Percentiles rank a stretch among this genome's conserved stretches.
phyloP scores from a whole-genome alignment of 441 rosid genomes.

The Arabidopsis hybrid region DNA sequence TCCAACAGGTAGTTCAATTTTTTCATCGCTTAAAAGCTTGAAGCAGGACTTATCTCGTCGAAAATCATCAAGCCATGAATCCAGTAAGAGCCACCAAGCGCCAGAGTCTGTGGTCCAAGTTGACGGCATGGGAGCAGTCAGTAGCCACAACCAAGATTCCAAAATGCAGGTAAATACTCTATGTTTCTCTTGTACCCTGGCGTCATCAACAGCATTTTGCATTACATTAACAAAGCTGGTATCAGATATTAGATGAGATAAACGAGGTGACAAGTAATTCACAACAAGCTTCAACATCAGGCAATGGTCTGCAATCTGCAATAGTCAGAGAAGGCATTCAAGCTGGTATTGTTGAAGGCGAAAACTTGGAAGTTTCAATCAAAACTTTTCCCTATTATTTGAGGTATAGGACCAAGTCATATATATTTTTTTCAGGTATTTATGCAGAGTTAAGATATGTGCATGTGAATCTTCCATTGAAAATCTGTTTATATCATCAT shows the following conservation, averaged over 20 bases:
- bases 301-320: slow-evolving; percentile 60
- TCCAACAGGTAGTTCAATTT: slow-evolving; percentile 32
- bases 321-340: slow-evolving; percentile 69
- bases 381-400: slow-evolving; percentile 72
- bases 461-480: slow-evolving; percentile 11
- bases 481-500: slow-evolving; percentile 14
- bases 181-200: slow-evolving; percentile 54
- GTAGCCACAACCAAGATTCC: slow-evolving; percentile 65
- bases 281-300: slow-evolving; percentile 66
- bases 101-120: slow-evolving; percentile 52
- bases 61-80: not conserved
- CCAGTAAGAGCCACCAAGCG: not conserved
- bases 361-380: slow-evolving; percentile 72
- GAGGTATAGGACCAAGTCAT: slow-evolving; percentile 38
- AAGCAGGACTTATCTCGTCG: not conserved
- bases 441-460: slow-evolving; percentile 14
- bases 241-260: slow-evolving; percentile 56
- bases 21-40: slow-evolving; percentile 65
- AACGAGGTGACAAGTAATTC: slow-evolving; percentile 68
- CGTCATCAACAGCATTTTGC: slow-evolving; percentile 54
- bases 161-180: slow-evolving; percentile 63
- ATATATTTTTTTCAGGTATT: not conserved
- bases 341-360: slow-evolving; percentile 68
- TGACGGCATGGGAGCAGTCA: slow-evolving; percentile 50
- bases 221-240: slow-evolving; percentile 58